These are phyloP conservation scores for Penicillium occitanis DNA, from an alignment of 2,329 filamentous ascomycete genomes.

Conservation along the genomic window DNA sequence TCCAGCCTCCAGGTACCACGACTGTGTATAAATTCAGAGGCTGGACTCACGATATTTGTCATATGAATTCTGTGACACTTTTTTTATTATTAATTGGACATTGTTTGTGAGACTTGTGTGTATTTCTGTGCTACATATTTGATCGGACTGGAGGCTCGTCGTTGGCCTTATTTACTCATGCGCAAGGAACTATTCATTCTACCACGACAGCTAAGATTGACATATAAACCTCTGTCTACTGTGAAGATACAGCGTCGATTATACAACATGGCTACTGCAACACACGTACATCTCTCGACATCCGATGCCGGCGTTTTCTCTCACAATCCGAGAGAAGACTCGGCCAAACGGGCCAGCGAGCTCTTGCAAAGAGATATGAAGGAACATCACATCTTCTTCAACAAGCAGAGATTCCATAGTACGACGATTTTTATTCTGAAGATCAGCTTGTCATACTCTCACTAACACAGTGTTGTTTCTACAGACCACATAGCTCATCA, in stretches of 20 bases:
- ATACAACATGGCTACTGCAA: constrained; percentile 51
- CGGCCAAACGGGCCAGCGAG: constrained; percentile 63
- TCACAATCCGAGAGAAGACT: constrained; percentile 52
- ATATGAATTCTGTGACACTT: background rate
- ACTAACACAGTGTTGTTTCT: background rate
- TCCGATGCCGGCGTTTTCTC: constrained; percentile 49
- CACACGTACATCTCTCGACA: constrained; percentile 47
- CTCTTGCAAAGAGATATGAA: constrained; percentile 75
- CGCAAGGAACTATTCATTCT: background rate
- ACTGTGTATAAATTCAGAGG: background rate
- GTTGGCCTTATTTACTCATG: background rate
- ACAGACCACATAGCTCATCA: constrained; percentile 75
- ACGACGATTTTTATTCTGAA: constrained; percentile 2
- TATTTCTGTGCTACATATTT: background rate
- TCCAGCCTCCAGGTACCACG: background rate
- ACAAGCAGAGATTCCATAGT: constrained; percentile 69
- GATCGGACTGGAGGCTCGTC: background rate
- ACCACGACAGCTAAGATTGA: background rate
- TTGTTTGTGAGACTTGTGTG: background rate
- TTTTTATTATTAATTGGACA: background rate
- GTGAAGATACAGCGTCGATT: background rate
- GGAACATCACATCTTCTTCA: constrained; percentile 78
- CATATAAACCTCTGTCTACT: background rate
- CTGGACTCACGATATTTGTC: background rate
- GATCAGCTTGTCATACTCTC: background rate